A percentile compares a stretch with the other conserved stretches of the same genome.
Conservation (phyloP, 495 filamentous ascomycete genomes). For the Penicillium longicatenatum region DNA sequence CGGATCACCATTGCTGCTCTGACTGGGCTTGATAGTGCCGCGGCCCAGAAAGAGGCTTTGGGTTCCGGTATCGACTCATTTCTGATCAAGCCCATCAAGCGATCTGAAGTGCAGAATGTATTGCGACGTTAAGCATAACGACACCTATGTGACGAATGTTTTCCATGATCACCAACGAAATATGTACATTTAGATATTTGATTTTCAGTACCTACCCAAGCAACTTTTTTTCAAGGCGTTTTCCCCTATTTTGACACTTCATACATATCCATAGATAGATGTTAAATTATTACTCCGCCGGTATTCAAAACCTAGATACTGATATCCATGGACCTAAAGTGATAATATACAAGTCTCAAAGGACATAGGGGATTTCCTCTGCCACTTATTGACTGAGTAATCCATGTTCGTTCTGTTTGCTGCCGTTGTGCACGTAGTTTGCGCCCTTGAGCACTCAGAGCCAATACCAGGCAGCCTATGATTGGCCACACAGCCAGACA, state of each 20-base stretch:
- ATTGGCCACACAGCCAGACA: too few relatives aligned
- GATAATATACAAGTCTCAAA: too few relatives aligned
- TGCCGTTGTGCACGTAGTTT: too few relatives aligned
- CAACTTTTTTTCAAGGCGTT: background rate
- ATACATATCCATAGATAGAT: background rate
- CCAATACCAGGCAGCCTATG: too few relatives aligned
- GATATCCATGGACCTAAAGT: too few relatives aligned
- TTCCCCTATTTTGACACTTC: background rate
- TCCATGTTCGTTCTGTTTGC: too few relatives aligned
- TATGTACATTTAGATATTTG: background rate
- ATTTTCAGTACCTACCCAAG: background rate
- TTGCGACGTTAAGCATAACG: background rate
- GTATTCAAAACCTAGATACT: too few relatives aligned
- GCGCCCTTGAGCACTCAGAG: too few relatives aligned
- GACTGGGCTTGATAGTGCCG: slow-evolving; percentile 34
- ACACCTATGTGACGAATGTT: background rate
- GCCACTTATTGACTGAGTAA: too few relatives aligned
- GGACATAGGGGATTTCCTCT: too few relatives aligned
- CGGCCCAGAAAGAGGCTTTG: slow-evolving; percentile 30
- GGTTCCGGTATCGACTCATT: slow-evolving; percentile 39
- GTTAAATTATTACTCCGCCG: background rate
- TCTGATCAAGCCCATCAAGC: slow-evolving; percentile 32
- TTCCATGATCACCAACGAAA: background rate
- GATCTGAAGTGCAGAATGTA: background rate
- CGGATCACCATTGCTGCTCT: slow-evolving; percentile 32